Percentiles rank a stretch among this genome's conserved stretches.
These are phyloP conservation scores for Pythium apleroticum DNA, from an alignment of 352 stramenopile species.

Conservation along the genomic window DNA sequence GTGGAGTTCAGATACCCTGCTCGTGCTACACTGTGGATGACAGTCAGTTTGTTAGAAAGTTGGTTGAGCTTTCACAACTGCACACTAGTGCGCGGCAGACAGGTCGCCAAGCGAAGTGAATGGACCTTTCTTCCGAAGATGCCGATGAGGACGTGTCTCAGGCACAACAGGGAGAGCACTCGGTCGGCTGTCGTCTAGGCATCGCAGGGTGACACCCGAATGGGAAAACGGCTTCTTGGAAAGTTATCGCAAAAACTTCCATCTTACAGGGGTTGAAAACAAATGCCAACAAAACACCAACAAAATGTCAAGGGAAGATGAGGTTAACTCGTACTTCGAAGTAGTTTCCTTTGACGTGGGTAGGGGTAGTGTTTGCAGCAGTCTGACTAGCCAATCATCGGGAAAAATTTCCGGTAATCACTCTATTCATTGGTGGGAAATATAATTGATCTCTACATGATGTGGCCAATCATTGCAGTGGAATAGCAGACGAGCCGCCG, in stretches of 20 bases:
- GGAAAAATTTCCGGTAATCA: background rate
- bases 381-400: background rate
- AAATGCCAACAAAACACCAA: background rate
- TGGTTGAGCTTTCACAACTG: too few relatives aligned
- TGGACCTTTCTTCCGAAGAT: background rate
- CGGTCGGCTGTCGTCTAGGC: too few relatives aligned
- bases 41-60: too few relatives aligned
- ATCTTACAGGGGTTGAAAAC: too few relatives aligned
- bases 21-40: too few relatives aligned
- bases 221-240: too few relatives aligned
- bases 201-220: too few relatives aligned
- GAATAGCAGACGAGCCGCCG: background rate
- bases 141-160: constrained; percentile 1
- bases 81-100: too few relatives aligned
- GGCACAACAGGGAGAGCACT: background rate
- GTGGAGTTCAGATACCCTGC: too few relatives aligned
- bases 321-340: background rate
- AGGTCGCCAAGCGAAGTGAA: too few relatives aligned
- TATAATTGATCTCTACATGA: background rate
- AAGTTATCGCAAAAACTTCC: too few relatives aligned
- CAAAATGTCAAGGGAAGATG: constrained; percentile 2
- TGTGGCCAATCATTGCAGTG: constrained; percentile 1
- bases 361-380: background rate
- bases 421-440: background rate
- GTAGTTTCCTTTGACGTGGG: background rate